These are phyloP conservation scores for Lactarius trivialis DNA, from an alignment of 768 basidiomycete species.

Conservation along the genomic window DNA sequence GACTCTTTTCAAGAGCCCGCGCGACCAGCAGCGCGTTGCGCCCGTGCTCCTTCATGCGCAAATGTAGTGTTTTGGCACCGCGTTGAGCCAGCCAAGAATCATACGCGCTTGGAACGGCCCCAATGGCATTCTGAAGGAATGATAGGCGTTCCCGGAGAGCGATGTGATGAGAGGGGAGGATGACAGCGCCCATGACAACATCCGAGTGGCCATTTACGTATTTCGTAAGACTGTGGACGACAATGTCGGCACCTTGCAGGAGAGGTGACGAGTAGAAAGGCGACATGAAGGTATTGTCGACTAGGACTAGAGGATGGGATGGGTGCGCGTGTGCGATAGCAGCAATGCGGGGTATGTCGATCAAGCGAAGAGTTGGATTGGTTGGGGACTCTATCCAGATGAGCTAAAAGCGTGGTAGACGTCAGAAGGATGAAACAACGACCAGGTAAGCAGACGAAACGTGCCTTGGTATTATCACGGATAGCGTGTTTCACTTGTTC, in stretches of 20 bases:
- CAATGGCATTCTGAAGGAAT: conserved; percentile 87
- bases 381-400: conserved; percentile 96
- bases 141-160: conserved; percentile 51
- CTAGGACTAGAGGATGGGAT: conserved; percentile 67
- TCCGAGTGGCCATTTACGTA: conserved; percentile 94
- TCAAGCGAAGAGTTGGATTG: conserved; percentile 85
- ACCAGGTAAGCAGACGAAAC: conserved; percentile 21
- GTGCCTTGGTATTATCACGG: conserved; percentile 72
- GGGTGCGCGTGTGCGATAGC: conserved; percentile 57
- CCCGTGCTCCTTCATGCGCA: conserved; percentile 86
- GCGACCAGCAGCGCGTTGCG: conserved; percentile 76
- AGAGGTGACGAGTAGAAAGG: conserved; percentile 89
- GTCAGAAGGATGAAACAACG: neutral
- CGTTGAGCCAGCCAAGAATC: conserved; percentile 90
- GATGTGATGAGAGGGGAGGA: conserved; percentile 54
- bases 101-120: conserved; percentile 76
- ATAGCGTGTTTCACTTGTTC: conserved; percentile 60
- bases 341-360: conserved; percentile 71
- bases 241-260: conserved; percentile 77
- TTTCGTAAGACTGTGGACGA: conserved; percentile 79
- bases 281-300: conserved; percentile 93
- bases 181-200: conserved; percentile 81
- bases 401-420: conserved; percentile 41
- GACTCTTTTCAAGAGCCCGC: conserved; percentile 44
- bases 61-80: conserved; percentile 83